These are phyloP conservation scores for Phellinidium pouzarii DNA, from an alignment of 1,284 basidiomycete genomes.

Conservation along the genomic window DNA sequence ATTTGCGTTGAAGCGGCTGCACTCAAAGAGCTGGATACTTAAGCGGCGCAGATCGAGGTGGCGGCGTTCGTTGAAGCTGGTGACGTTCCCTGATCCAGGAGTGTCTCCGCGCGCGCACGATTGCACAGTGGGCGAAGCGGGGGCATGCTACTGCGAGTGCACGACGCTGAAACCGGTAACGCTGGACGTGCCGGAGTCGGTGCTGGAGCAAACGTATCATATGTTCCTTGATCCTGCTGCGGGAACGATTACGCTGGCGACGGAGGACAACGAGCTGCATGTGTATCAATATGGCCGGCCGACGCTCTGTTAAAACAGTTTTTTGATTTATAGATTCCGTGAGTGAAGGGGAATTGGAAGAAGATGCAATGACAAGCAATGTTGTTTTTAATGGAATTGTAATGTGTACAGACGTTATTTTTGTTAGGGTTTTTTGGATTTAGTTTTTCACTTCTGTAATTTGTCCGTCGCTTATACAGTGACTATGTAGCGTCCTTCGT, in stretches of 20 bases:
- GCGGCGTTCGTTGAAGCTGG: slow-evolving; percentile 15
- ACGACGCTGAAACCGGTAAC: slow-evolving; percentile 16
- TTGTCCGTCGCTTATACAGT: too few species aligned
- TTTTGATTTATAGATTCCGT: not conserved
- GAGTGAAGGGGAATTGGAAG: not conserved
- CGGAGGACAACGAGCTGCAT: slow-evolving; percentile 14
- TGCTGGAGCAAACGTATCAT: slow-evolving; percentile 12
- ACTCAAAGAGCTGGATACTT: not conserved
- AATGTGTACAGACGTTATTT: not conserved
- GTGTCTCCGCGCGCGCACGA: slow-evolving; percentile 1
- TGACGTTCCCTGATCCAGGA: slow-evolving; percentile 18
- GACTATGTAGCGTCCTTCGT: too few species aligned
- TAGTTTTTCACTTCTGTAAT: not conserved
- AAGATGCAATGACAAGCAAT: not conserved
- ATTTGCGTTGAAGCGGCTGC: not conserved
- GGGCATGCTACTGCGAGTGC: slow-evolving; percentile 4
- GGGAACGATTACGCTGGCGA: slow-evolving; percentile 18
- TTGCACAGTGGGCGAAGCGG: not conserved
- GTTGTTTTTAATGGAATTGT: not conserved
- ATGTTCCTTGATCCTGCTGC: slow-evolving; percentile 17
- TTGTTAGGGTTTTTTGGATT: not conserved
- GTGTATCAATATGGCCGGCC: slow-evolving; percentile 15
- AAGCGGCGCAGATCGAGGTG: not conserved
- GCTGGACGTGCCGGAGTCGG: slow-evolving; percentile 15
- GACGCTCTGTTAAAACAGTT: not conserved